Evolutionary conservation across 257 asterid species (phyloP).

Genomic region (Vinca minor): DNA sequence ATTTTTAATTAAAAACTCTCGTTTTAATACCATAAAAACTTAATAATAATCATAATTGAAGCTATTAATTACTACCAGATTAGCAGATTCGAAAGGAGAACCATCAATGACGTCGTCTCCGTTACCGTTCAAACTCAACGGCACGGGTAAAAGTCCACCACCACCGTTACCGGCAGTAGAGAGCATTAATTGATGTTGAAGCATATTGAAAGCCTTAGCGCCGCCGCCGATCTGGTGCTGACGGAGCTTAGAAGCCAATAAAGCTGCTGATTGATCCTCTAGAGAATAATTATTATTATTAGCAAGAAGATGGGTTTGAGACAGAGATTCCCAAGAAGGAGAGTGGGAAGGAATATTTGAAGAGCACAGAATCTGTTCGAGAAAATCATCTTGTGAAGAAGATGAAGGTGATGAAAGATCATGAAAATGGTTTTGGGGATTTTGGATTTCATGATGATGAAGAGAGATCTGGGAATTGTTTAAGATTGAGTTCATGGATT

Average conservation of each 20-base stretch:
- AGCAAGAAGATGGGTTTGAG: slow-evolving; percentile 19
- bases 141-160: slow-evolving; percentile 40
- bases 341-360: slow-evolving; percentile 44
- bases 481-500: slow-evolving; percentile 43
- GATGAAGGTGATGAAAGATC: no score
- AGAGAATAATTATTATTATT: slow-evolving; percentile 4
- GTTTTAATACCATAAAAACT: background rate
- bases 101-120: slow-evolving; percentile 31
- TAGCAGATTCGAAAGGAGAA: slow-evolving; percentile 35
- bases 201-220: slow-evolving; percentile 57
- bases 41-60: background rate
- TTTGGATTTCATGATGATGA: slow-evolving; percentile 40
- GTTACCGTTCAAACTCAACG: slow-evolving; percentile 23
- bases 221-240: slow-evolving; percentile 62
- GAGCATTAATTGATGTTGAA: slow-evolving; percentile 65
- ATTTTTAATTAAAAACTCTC: background rate
- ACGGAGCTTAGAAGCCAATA: slow-evolving; percentile 52
- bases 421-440: slow-evolving; percentile 28
- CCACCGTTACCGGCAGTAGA: slow-evolving; percentile 20
- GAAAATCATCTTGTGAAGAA: slow-evolving; percentile 60
- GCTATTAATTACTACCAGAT: slow-evolving; percentile 24
- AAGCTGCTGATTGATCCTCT: slow-evolving; percentile 19
- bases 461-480: slow-evolving; percentile 40
- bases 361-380: slow-evolving; percentile 72
- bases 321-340: no score